Evolutionary conservation across 2,329 filamentous ascomycete genomes (phyloP).

Genomic region (Chlorencoelia australis): DNA sequence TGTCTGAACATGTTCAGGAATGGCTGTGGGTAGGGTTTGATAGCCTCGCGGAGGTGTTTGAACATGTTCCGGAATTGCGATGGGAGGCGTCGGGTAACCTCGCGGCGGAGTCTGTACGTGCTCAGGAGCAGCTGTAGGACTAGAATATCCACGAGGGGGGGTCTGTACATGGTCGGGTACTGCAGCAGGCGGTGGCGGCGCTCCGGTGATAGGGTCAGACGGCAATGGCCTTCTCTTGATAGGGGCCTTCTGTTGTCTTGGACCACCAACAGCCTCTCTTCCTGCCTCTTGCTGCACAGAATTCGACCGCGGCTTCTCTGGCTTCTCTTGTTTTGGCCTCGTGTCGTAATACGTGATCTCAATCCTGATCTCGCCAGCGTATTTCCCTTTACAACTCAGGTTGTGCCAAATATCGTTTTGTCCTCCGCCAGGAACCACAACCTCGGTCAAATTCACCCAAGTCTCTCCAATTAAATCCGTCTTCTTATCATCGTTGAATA

Average conservation of each 20-base stretch:
- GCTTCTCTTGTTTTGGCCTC: constrained; percentile 70
- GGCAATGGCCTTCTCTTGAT: constrained; percentile 81
- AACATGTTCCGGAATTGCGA: constrained; percentile 33
- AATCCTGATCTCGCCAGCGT: constrained; percentile 87
- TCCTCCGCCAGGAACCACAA: constrained; percentile 80
- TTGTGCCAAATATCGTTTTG: constrained; percentile 89
- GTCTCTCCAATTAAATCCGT: constrained; percentile 93
- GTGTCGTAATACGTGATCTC: constrained; percentile 96
- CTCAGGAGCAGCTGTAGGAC: constrained; percentile 18
- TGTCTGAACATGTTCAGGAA: constrained; percentile 36
- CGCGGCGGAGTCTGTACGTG: constrained; percentile 38
- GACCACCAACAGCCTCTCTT: constrained; percentile 29
- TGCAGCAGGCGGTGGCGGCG: constrained; percentile 30
- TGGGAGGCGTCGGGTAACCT: constrained; percentile 26
- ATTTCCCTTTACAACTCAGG: constrained; percentile 82
- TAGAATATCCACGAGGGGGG: constrained; percentile 36
- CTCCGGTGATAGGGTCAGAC: constrained; percentile 54
- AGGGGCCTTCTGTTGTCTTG: constrained; percentile 44
- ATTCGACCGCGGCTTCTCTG: constrained; percentile 35
- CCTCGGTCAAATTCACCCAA: constrained; percentile 73
- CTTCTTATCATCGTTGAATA: constrained; percentile 98
- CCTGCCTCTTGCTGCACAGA: constrained; percentile 28
- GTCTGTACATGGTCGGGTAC: constrained; percentile 38
- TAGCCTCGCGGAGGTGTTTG: constrained; percentile 39
- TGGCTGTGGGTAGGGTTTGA: constrained; percentile 29